phyloP scores from a whole-genome alignment of 2,329 filamentous ascomycete species.

The Nothomitra cinnamomea region DNA sequence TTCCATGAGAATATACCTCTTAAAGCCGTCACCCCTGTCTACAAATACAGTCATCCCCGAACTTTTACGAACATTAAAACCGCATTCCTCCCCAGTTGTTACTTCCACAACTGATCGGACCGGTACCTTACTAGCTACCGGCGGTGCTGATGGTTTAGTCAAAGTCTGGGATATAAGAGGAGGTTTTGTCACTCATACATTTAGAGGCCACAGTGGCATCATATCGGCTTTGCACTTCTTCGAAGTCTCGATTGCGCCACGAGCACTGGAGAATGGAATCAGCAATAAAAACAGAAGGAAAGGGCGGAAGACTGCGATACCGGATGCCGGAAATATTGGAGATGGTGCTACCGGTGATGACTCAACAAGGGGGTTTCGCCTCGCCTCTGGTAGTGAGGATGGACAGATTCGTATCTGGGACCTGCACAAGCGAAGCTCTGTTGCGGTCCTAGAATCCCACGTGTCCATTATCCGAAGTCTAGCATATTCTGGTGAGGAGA shows the following conservation, averaged over 20 bases:
- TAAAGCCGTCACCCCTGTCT: conserved; percentile 40
- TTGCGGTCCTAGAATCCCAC: conserved; percentile 73
- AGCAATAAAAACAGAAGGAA: conserved; percentile 29
- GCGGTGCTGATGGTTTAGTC: conserved; percentile 79
- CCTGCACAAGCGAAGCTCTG: conserved; percentile 61
- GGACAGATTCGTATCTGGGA: conserved; percentile 88
- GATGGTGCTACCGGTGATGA: conserved; percentile 26
- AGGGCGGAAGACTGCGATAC: conserved; percentile 8
- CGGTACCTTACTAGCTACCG: conserved; percentile 78
- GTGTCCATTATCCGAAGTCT: conserved; percentile 85
- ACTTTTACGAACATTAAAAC: conserved; percentile 67
- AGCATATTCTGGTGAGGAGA: conserved; percentile 60
- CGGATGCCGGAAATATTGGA: conserved; percentile 25
- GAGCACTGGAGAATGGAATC: conserved; percentile 6
- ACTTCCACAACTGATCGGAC: conserved; percentile 73
- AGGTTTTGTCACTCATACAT: conserved; percentile 87
- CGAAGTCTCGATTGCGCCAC: conserved; percentile 37
- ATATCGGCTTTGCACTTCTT: conserved; percentile 89
- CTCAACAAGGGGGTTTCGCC: conserved; percentile 46
- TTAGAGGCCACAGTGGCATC: conserved; percentile 81
- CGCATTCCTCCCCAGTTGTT: conserved; percentile 78
- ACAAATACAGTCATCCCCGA: conserved; percentile 44
- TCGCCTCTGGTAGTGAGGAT: conserved; percentile 87
- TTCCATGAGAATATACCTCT: conserved; percentile 78
- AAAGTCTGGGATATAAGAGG: conserved; percentile 93